These are phyloP conservation scores for Spirogloea muscicola DNA, from an alignment of 139 green algal genomes.

Conservation along the genomic window DNA sequence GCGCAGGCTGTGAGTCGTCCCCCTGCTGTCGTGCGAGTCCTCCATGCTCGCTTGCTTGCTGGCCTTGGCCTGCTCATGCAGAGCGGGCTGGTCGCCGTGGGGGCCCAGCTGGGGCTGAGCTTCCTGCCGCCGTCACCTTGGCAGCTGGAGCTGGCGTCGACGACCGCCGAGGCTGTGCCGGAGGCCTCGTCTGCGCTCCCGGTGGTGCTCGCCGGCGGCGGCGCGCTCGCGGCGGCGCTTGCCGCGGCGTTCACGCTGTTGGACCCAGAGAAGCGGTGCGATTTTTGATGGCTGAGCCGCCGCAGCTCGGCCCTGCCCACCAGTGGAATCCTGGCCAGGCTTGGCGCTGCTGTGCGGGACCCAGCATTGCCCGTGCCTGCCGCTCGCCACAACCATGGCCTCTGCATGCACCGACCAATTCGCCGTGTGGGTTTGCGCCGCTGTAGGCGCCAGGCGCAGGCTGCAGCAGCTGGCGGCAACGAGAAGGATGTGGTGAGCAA, in stretches of 20 bases:
- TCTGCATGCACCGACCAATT: no score
- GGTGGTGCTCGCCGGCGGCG: conserved; percentile 23
- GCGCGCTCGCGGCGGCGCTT: conserved; percentile 21
- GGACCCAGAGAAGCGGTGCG: conserved; percentile 44
- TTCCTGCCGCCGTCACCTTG: no score
- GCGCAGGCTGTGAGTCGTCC: no score
- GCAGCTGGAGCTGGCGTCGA: no score
- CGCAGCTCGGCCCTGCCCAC: neutral
- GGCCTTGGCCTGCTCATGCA: no score
- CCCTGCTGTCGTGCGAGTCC: no score
- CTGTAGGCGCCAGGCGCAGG: conserved; percentile 71
- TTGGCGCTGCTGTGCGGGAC: neutral
- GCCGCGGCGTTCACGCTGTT: conserved; percentile 20
- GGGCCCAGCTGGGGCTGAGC: no score
- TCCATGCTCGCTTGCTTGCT: no score
- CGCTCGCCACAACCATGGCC: neutral
- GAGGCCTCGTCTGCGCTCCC: no score
- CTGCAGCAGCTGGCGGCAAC: conserved; percentile 73
- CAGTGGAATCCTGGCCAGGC: neutral
- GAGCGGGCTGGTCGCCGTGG: no score
- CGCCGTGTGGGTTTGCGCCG: neutral
- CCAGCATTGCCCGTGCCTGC: neutral
- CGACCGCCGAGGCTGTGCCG: no score
- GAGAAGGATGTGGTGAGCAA: conserved; percentile 82
- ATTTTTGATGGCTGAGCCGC: neutral